Percentiles rank a stretch among this genome's conserved stretches.
Conservation (phyloP, 345 rosid species). For the Cardamine resedifolia region DNA sequence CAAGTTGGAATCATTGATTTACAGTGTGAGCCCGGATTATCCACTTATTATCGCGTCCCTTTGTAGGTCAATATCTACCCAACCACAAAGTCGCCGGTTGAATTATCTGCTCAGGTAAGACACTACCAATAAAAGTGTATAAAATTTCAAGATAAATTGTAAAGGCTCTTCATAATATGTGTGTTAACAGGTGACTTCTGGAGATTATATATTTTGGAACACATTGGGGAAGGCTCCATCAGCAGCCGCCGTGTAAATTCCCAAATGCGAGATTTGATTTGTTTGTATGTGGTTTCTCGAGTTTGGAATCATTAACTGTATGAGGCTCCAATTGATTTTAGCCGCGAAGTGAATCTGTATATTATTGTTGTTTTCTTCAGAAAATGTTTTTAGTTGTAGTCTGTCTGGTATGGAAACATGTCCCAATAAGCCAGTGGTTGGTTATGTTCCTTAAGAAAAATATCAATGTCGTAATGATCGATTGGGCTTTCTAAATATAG, state of each 20-base stretch:
- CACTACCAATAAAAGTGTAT: background rate
- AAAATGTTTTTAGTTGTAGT: slow-evolving; percentile 6
- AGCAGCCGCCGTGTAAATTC: slow-evolving; percentile 38
- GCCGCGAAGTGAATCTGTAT: slow-evolving; percentile 15
- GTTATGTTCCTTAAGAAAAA: background rate
- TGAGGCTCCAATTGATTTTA: slow-evolving; percentile 2
- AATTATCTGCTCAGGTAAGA: slow-evolving; percentile 73
- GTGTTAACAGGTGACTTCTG: slow-evolving; percentile 61
- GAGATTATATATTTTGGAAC: slow-evolving; percentile 93
- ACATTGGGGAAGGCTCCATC: slow-evolving; percentile 90
- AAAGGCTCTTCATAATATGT: no score
- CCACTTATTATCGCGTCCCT: background rate
- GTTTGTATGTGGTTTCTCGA: background rate
- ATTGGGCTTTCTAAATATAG: background rate
- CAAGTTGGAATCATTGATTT: background rate
- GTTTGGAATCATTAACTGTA: background rate
- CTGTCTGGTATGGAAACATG: background rate
- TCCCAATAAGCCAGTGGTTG: background rate
- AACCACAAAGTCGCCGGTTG: slow-evolving; percentile 79
- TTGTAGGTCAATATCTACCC: slow-evolving; percentile 82
- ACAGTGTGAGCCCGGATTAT: background rate
- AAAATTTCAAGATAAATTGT: no score
- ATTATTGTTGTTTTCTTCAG: slow-evolving; percentile 1
- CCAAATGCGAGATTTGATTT: background rate
- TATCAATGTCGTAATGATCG: background rate